Evolutionary conservation across 2,329 filamentous ascomycete species (phyloP), one percentile per base, ranked within the genome.

Genomic region (Penicillium hesseltinei): DNA sequence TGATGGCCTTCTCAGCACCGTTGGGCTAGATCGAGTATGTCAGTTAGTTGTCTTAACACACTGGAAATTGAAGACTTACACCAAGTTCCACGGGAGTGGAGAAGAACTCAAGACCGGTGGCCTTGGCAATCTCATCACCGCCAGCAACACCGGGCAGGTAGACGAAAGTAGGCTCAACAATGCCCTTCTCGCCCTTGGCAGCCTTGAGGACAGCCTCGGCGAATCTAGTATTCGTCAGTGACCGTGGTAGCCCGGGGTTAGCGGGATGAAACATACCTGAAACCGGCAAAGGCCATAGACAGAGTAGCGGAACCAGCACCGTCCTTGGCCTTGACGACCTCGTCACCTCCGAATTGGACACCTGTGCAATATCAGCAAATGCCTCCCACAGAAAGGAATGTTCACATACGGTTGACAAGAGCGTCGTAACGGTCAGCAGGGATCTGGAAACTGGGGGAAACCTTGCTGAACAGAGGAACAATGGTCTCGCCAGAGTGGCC

Each of bases 401-500:
- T 35, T 43, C 44, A 77, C 83, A 71, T 71, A 81, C 94, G 92
- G 80, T 97, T 90, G 72, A 96, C 87, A 50, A 99, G 84, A 65
- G 86, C 89, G 72, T 93, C 91, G 69, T 96, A 89, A 83, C 96
- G 94, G 75, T 97, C 92, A 60, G 84, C 83, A 46, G 93, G 91
- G 63, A 97, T 94, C 61, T 84, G 83, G 71, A 94, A 88, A 43
- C 84, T 75, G 57, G 92, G 92, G 73, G 88, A 86, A 67, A 91
- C 86, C 82, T 94, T 88, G 85, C 92, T 96, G 85, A 97, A 96
- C 61, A 99, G 86, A 50, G 94, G 94, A 56, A 99, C 92, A 72
- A 99, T 99, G 70, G 94, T 99, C 82, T 93, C 92, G 73, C 94
- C 94, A 60, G 92, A 97, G 86, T 99, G 94, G 62, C 94, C 94